Evolutionary conservation across 441 rosid species (phyloP).

Genomic region (Populus hybrid): DNA sequence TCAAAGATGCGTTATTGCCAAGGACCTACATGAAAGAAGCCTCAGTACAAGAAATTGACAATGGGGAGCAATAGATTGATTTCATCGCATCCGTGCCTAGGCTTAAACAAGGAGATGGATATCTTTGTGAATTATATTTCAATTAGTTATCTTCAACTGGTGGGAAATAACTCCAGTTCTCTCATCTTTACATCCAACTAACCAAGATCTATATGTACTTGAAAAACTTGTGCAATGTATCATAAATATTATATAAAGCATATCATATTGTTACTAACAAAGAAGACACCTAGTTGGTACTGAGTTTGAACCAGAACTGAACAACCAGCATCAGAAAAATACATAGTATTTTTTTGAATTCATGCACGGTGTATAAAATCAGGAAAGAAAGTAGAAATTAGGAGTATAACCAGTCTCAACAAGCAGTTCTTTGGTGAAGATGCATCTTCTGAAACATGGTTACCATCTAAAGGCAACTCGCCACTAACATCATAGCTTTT

Average conservation of each 20-base stretch:
- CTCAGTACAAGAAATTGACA: constrained; percentile 12
- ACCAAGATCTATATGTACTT: constrained; percentile 1
- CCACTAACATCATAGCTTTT: constrained; percentile 27
- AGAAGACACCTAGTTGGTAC: neutral
- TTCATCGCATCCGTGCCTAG: neutral
- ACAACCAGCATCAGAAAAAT: neutral
- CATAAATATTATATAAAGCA: neutral
- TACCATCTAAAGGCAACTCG: constrained; percentile 30
- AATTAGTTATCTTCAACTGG: neutral
- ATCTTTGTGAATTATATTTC: too few species aligned
- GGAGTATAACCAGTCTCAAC: constrained; percentile 68
- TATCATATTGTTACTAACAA: neutral
- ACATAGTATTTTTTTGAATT: neutral
- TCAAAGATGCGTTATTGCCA: constrained; percentile 49
- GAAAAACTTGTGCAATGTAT: neutral
- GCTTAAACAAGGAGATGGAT: neutral
- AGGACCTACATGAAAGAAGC: constrained; percentile 55
- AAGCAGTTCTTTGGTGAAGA: constrained; percentile 47
- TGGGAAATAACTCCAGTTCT: neutral
- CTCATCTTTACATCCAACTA: neutral
- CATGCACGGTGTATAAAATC: neutral
- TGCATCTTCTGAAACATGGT: constrained; percentile 32
- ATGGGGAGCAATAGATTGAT: neutral
- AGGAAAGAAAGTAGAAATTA: neutral
- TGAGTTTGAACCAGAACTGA: neutral